Evolutionary conservation across 352 stramenopile species (phyloP).

Genomic region (Blastocystis sp.): DNA sequence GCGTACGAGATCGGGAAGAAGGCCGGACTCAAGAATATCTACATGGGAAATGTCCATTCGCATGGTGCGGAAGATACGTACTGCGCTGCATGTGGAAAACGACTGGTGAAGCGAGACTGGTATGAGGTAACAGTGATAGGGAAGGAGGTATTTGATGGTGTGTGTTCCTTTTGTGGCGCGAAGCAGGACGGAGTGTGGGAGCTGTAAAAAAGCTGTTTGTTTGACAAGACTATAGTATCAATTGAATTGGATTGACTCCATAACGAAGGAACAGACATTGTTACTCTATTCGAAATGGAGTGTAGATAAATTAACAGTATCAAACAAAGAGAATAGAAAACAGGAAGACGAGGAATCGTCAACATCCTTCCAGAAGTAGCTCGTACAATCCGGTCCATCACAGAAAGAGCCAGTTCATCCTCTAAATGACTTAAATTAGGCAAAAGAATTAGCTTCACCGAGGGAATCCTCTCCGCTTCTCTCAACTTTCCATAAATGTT

Average conservation of each 20-base stretch:
- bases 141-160: conserved; percentile 52
- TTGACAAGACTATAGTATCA: not conserved
- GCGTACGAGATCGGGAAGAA: conserved; percentile 53
- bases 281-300: not conserved
- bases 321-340: conserved; percentile 21
- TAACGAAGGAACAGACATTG: too few relatives aligned
- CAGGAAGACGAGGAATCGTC: not conserved
- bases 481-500: conserved; percentile 77
- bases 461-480: conserved; percentile 74
- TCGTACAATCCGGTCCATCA: conserved; percentile 64
- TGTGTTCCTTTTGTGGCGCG: conserved; percentile 20
- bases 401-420: conserved; percentile 55
- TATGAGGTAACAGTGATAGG: conserved; percentile 34
- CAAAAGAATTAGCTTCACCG: conserved; percentile 67
- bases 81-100: conserved; percentile 5
- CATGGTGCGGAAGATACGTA: conserved; percentile 50
- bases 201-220: not conserved
- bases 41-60: conserved; percentile 59
- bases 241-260: not conserved
- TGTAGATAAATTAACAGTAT: not conserved
- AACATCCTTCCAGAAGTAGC: conserved; percentile 61
- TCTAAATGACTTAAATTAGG: not conserved
- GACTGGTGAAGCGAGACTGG: conserved; percentile 31
- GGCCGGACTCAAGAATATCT: conserved; percentile 55
- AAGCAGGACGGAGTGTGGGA: conserved; percentile 51